phyloP scores from a whole-genome alignment of 73 alveolate species.

The Tetrahymena borealis region DNA sequence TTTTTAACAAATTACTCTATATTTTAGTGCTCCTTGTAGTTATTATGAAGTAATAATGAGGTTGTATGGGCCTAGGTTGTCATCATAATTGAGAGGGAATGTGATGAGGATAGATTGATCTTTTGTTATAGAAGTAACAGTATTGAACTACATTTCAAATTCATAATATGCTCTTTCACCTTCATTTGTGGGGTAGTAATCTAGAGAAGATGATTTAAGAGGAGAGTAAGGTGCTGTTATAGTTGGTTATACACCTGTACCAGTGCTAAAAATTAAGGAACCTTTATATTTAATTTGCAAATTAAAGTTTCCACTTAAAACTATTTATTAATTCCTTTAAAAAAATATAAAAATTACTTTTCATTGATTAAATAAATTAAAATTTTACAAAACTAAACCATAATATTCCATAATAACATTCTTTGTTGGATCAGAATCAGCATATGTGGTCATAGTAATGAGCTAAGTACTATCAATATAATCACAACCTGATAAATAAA shows the following conservation, averaged over 20 bases:
- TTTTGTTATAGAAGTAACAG: not conserved
- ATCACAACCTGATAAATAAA: not conserved
- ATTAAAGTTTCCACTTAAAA: not conserved
- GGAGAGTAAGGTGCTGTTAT: not conserved
- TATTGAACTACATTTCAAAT: not conserved
- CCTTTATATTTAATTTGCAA: slow-evolving; percentile 6
- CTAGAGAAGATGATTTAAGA: not conserved
- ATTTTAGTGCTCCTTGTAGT: slow-evolving; percentile 23
- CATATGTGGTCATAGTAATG: not conserved
- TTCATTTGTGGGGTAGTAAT: slow-evolving; percentile 28
- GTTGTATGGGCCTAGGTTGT: slow-evolving; percentile 14
- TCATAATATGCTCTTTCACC: slow-evolving; percentile 39
- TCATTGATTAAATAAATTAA: not conserved
- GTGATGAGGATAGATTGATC: not conserved
- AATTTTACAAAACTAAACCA: slow-evolving; percentile 1
- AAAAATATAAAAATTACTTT: not conserved
- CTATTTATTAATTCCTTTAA: not conserved
- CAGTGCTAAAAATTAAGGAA: not conserved
- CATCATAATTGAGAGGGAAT: slow-evolving; percentile 35
- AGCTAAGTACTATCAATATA: not conserved
- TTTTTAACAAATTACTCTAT: not conserved
- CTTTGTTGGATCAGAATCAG: not conserved
- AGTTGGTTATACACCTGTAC: not conserved
- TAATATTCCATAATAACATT: slow-evolving; percentile 17
- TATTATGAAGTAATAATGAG: slow-evolving; percentile 1